Conservation (phyloP, 1,284 basidiomycete genomes). For the Sanghuangporus sanghuang region DNA sequence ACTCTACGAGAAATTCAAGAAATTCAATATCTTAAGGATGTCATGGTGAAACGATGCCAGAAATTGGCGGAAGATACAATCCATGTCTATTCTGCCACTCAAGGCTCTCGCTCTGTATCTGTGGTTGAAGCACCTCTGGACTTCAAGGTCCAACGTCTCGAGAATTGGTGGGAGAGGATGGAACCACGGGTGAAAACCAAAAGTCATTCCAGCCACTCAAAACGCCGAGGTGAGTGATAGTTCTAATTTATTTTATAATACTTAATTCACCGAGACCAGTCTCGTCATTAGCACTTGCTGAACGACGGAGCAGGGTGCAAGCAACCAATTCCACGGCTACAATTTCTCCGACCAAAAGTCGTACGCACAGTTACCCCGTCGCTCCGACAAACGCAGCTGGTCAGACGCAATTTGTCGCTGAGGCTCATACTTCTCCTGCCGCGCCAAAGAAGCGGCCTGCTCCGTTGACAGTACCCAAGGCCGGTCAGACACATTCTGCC, state of each 20-base stretch:
- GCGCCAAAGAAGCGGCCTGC: constrained; percentile 3
- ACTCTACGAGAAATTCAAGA: constrained; percentile 63
- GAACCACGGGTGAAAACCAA: neutral
- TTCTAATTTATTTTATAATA: neutral
- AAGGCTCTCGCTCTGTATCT: constrained; percentile 41
- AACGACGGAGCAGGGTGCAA: neutral
- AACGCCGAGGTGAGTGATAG: neutral
- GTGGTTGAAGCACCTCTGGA: constrained; percentile 62
- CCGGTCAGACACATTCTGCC: neutral
- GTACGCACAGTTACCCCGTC: neutral
- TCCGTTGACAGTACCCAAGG: neutral
- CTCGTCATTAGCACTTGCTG: neutral
- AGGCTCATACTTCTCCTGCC: neutral
- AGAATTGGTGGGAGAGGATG: constrained; percentile 54
- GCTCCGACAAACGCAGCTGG: neutral
- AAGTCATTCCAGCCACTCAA: neutral
- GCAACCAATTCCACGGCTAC: neutral
- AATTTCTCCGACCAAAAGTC: neutral
- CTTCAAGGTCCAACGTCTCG: constrained; percentile 72
- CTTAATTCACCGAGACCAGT: neutral
- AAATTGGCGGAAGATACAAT: constrained; percentile 42
- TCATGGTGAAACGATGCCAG: constrained; percentile 73
- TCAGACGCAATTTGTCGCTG: neutral
- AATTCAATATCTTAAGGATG: constrained; percentile 70
- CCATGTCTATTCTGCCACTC: constrained; percentile 30